These are phyloP conservation scores for Cocos nucifera DNA, from an alignment of 176 grass and related monocot genomes.

Conservation along the genomic window DNA sequence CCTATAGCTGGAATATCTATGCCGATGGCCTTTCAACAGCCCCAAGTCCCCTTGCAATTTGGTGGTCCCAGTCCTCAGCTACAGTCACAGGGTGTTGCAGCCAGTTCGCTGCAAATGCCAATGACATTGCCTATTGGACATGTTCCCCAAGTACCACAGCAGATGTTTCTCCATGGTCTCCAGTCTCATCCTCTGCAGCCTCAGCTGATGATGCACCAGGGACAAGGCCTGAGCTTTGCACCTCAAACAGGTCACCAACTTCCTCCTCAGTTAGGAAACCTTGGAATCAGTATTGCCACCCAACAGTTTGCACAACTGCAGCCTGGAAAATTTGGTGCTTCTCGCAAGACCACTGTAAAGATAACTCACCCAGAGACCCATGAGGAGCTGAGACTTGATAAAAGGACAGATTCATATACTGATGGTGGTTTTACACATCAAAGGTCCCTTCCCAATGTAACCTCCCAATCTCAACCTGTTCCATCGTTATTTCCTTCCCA, in stretches of 20 bases:
- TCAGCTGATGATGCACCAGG: constrained; percentile 65
- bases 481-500: constrained; percentile 28
- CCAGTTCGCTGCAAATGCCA: constrained; percentile 71
- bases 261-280: constrained; percentile 45
- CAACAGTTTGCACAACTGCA: constrained; percentile 47
- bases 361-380: constrained; percentile 87
- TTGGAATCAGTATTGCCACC: constrained; percentile 27
- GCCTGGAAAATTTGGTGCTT: constrained; percentile 31
- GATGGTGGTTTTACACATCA: constrained; percentile 28
- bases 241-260: constrained; percentile 35
- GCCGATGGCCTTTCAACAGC: constrained; percentile 34
- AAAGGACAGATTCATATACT: constrained; percentile 12
- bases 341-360: constrained; percentile 50
- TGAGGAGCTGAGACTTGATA: constrained; percentile 74
- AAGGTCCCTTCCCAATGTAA: constrained; percentile 35
- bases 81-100: constrained; percentile 37
- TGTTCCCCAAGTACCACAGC: constrained; percentile 42
- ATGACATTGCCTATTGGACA: constrained; percentile 51
- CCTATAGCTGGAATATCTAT: constrained; percentile 11
- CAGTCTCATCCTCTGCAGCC: constrained; percentile 46
- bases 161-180: constrained; percentile 51
- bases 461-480: constrained; percentile 28
- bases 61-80: constrained; percentile 37
- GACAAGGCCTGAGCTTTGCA: constrained; percentile 49
- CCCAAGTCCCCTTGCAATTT: constrained; percentile 49